These are phyloP conservation scores for Porogramme epimiltina DNA, from an alignment of 1,284 basidiomycete species.

Conservation along the genomic window DNA sequence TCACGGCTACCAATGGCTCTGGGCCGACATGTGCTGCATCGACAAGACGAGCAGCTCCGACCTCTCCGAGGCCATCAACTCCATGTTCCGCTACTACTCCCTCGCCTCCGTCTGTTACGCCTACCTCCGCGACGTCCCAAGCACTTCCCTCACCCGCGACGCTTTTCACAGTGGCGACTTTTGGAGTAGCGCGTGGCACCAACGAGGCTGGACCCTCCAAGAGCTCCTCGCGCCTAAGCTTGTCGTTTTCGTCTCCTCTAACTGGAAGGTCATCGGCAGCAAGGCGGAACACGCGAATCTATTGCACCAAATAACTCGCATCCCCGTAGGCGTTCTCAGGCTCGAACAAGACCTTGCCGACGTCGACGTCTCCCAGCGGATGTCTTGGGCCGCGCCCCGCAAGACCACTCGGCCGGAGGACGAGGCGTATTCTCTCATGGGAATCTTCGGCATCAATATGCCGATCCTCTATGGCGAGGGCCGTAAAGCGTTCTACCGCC, in stretches of 20 bases:
- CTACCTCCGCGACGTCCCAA: slow-evolving; percentile 4
- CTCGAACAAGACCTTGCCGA: not conserved
- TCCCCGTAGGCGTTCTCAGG: not conserved
- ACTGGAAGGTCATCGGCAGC: not conserved
- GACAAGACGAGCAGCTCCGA: slow-evolving; percentile 8
- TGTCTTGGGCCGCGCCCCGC: not conserved
- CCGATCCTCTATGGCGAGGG: slow-evolving; percentile 1
- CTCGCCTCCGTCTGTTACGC: slow-evolving; percentile 2
- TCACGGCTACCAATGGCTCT: slow-evolving; percentile 1
- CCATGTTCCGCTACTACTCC: slow-evolving; percentile 4
- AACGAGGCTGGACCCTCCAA: slow-evolving; percentile 2
- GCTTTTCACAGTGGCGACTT: not conserved
- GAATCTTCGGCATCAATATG: slow-evolving; percentile 1
- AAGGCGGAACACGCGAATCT: not conserved
- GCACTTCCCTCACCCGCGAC: not conserved
- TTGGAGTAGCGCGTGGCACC: not conserved
- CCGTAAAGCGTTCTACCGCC: not conserved
- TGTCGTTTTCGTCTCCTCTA: not conserved
- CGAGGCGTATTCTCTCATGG: slow-evolving; percentile 1
- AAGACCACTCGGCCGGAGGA: not conserved
- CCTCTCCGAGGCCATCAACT: slow-evolving; percentile 5
- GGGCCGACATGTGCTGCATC: slow-evolving; percentile 9
- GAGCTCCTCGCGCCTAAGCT: slow-evolving; percentile 1
- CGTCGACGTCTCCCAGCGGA: not conserved
- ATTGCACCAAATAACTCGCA: not conserved